Evolutionary conservation across 768 basidiomycete genomes (phyloP).

Genomic region (Albatrellus ellisii): DNA sequence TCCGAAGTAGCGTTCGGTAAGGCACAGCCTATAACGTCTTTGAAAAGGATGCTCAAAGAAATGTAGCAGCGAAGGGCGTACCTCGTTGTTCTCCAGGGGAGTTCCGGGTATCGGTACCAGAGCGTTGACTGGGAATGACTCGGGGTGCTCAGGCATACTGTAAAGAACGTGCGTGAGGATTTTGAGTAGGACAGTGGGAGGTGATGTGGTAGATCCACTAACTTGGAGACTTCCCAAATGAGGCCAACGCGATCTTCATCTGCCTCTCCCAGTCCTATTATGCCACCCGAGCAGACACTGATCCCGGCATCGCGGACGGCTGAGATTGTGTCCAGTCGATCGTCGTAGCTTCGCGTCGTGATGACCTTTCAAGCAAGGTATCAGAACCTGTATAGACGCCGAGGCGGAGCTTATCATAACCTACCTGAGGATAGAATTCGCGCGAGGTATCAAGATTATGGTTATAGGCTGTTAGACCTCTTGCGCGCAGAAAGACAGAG

Average conservation of each 20-base stretch:
- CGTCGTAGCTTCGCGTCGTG: conserved; percentile 89
- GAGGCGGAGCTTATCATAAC: conserved; percentile 8
- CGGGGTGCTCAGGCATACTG: conserved; percentile 94
- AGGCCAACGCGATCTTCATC: conserved; percentile 85
- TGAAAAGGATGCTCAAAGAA: not conserved
- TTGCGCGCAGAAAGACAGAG: conserved; percentile 17
- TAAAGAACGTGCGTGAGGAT: not conserved
- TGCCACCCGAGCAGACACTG: conserved; percentile 94
- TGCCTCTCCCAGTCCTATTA: conserved; percentile 86
- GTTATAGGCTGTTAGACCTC: conserved; percentile 94
- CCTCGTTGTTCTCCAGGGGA: conserved; percentile 85
- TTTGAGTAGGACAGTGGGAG: too few relatives aligned
- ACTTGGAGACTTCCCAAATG: conserved; percentile 91
- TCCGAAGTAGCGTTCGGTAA: conserved; percentile 77
- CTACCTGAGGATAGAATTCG: conserved; percentile 87
- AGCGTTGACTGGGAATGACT: conserved; percentile 97
- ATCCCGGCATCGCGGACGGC: conserved; percentile 93
- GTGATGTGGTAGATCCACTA: too few relatives aligned
- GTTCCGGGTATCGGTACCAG: conserved; percentile 93
- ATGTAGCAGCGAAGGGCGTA: conserved; percentile 19
- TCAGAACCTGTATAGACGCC: not conserved
- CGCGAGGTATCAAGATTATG: conserved; percentile 98
- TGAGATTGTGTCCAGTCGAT: conserved; percentile 77
- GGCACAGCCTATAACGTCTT: conserved; percentile 46
- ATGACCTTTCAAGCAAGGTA: conserved; percentile 54